Evolutionary conservation across 805 yeast genomes (phyloP).

Genomic region (Middelhovenomyces tepae): DNA sequence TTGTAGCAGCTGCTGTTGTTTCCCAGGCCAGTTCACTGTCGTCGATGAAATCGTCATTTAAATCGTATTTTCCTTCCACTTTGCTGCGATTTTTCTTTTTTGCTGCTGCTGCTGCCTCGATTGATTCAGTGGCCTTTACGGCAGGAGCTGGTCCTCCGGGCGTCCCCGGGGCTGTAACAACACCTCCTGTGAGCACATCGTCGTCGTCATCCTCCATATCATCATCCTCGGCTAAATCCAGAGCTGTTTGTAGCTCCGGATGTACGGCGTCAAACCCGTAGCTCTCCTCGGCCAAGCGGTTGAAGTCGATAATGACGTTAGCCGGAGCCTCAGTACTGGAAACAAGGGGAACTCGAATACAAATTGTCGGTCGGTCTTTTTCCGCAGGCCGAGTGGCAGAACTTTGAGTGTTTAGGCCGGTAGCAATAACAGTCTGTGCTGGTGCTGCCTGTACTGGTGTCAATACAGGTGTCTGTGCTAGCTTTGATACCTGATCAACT

Average conservation of each 20-base stretch:
- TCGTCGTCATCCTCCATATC: constrained; percentile 40
- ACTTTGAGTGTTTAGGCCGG: too few species aligned
- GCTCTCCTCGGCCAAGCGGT: constrained; percentile 69
- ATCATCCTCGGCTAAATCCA: constrained; percentile 39
- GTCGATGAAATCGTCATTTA: constrained; percentile 92
- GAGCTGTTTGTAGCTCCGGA: constrained; percentile 52
- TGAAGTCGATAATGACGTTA: constrained; percentile 55
- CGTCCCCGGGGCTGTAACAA: constrained; percentile 6
- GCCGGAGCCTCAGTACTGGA: constrained; percentile 15
- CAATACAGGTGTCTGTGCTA: too few species aligned
- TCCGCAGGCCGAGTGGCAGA: too few species aligned
- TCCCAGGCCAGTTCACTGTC: constrained; percentile 90
- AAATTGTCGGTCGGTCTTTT: too few species aligned
- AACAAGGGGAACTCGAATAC: constrained; percentile 15
- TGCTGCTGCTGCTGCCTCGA: constrained; percentile 15
- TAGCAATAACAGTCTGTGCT: too few species aligned
- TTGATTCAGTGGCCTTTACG: constrained; percentile 1
- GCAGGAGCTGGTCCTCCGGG: constrained; percentile 1
- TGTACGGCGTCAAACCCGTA: constrained; percentile 71
- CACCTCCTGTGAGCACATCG: constrained; percentile 25
- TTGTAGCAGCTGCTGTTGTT: constrained; percentile 84
- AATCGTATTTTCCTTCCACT: constrained; percentile 84
- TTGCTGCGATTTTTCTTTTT: constrained; percentile 49
- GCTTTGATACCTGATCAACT: too few species aligned
- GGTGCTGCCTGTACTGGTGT: too few species aligned